These are phyloP conservation scores for Diaporthe humulicola DNA, from an alignment of 2,329 filamentous ascomycete species.

Conservation along the genomic window DNA sequence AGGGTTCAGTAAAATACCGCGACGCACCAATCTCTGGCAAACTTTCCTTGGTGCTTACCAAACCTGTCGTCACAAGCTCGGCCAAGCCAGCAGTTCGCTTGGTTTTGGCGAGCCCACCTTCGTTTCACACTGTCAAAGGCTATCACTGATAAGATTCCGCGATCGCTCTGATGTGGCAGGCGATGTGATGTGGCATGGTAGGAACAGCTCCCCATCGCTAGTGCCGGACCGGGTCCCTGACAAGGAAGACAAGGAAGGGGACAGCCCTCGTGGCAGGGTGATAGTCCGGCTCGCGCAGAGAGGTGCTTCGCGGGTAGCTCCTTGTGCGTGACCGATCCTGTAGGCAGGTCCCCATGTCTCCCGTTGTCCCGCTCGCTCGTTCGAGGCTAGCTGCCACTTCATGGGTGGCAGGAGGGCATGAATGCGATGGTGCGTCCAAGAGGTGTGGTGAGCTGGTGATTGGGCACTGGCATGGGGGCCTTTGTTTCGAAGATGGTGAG, in stretches of 20 bases:
- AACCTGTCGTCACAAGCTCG: conserved; percentile 19
- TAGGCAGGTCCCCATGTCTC: not conserved
- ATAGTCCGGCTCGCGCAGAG: not conserved
- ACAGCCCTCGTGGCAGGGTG: not conserved
- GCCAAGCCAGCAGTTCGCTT: conserved; percentile 32
- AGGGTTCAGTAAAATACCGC: not conserved
- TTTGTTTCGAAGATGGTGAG: conserved; percentile 33
- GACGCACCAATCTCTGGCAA: not conserved
- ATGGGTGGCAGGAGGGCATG: conserved; percentile 8
- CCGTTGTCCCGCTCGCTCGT: conserved; percentile 26
- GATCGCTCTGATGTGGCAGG: conserved; percentile 17
- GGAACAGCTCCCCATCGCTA: not conserved
- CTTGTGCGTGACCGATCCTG: conserved; percentile 22
- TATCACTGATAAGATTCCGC: conserved; percentile 28
- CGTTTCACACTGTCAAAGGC: conserved; percentile 31
- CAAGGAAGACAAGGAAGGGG: not conserved
- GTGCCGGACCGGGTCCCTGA: not conserved
- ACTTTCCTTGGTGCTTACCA: conserved; percentile 14
- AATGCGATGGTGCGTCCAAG: conserved; percentile 27
- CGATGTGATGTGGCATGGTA: too few relatives aligned
- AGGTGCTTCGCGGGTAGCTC: not conserved
- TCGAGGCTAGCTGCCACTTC: conserved; percentile 7
- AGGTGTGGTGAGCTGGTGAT: conserved; percentile 28
- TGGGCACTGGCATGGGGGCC: conserved; percentile 18
- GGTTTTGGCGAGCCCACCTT: conserved; percentile 16